A percentile compares a stretch with the other conserved stretches of the same genome.
These are phyloP conservation scores for Blastomyces silverae DNA, from an alignment of 2,329 filamentous ascomycete species.

Conservation along the genomic window DNA sequence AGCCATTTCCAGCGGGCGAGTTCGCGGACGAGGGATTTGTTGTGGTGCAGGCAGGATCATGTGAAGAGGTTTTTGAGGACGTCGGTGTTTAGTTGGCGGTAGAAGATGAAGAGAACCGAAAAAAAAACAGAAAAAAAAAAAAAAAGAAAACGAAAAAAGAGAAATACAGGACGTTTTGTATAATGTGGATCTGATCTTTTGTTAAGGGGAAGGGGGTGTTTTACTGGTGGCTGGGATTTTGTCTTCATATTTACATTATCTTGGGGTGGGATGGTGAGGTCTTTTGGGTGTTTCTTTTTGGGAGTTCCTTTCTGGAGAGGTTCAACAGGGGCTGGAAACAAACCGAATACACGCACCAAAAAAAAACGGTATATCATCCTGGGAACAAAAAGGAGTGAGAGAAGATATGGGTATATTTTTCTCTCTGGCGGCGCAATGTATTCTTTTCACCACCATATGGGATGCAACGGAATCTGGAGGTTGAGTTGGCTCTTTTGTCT, in stretches of 20 bases:
- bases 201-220: not conserved
- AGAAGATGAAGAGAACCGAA: not conserved
- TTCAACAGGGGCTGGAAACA: not conserved
- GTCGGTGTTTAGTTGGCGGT: slow-evolving; percentile 23
- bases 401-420: not conserved
- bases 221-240: not conserved
- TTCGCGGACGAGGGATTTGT: slow-evolving; percentile 26
- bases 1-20: slow-evolving; percentile 24
- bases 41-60: slow-evolving; percentile 31
- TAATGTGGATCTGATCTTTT: not conserved
- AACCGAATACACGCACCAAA: not conserved
- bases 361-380: not conserved
- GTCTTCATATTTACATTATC: not conserved
- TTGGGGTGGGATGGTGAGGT: not conserved
- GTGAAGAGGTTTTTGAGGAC: slow-evolving; percentile 29
- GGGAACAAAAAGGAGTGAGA: not conserved
- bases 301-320: not conserved
- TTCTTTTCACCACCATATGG: not conserved
- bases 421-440: not conserved
- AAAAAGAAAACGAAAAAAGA: not conserved
- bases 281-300: not conserved
- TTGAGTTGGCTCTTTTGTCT: not conserved
- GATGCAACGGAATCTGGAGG: not conserved
- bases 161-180: not conserved
- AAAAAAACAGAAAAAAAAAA: not conserved